Evolutionary conservation across 495 filamentous ascomycete genomes (phyloP).

Genomic region (Penicillium canariense): DNA sequence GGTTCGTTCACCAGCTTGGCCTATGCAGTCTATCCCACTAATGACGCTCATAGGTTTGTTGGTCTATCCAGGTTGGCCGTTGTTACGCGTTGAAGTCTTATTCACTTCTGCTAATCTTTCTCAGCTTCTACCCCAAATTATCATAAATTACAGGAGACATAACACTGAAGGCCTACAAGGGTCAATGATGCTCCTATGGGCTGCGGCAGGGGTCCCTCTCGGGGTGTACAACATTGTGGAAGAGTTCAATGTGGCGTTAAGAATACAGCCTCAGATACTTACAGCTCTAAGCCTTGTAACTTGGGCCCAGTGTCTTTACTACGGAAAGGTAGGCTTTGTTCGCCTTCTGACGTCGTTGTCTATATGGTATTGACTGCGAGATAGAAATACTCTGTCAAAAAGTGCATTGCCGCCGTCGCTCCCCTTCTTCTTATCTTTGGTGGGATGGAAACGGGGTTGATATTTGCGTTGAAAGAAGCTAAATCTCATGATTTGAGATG

Average conservation of each 20-base stretch:
- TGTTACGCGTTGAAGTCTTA: background rate
- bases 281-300: slow-evolving; percentile 59
- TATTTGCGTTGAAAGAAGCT: slow-evolving; percentile 49
- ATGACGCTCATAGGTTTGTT: slow-evolving; percentile 38
- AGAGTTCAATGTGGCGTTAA: slow-evolving; percentile 58
- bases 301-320: slow-evolving; percentile 65
- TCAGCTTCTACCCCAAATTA: slow-evolving; percentile 63
- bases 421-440: slow-evolving; percentile 44
- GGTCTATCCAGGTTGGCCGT: slow-evolving; percentile 49
- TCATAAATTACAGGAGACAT: slow-evolving; percentile 61
- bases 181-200: slow-evolving; percentile 69
- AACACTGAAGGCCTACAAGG: slow-evolving; percentile 57
- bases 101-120: slow-evolving; percentile 3
- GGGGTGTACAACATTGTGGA: slow-evolving; percentile 64
- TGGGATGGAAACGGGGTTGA: slow-evolving; percentile 48
- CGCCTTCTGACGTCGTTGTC: slow-evolving; percentile 12
- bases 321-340: slow-evolving; percentile 45
- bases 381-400: slow-evolving; percentile 44
- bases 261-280: slow-evolving; percentile 61
- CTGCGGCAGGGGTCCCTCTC: slow-evolving; percentile 59
- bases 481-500: slow-evolving; percentile 38
- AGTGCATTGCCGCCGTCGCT: slow-evolving; percentile 40
- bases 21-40: background rate
- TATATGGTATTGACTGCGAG: slow-evolving; percentile 2
- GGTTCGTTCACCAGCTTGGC: slow-evolving; percentile 31